phyloP scores from a whole-genome alignment of 2,329 filamentous ascomycete species.

The Aspergillus cejpii region DNA sequence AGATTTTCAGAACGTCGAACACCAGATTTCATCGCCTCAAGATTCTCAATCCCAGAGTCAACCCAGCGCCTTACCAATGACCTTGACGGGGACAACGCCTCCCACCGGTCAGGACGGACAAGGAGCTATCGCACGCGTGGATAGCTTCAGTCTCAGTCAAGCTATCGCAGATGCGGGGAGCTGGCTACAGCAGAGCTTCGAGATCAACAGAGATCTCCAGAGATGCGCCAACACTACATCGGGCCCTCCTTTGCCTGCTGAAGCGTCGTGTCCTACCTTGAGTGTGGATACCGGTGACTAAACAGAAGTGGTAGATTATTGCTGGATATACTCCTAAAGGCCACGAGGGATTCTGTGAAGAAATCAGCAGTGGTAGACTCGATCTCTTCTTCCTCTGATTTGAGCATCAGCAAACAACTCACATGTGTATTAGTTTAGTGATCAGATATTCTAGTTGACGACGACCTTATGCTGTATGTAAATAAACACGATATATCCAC shows the following conservation, averaged over 20 bases:
- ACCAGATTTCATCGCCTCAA: conserved; percentile 1
- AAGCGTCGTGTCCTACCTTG: conserved; percentile 5
- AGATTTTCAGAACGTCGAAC: conserved; percentile 7
- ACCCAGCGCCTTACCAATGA: conserved; percentile 25
- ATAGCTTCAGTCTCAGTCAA: conserved; percentile 40
- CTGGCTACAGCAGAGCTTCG: conserved; percentile 42
- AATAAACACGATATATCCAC: too few relatives aligned
- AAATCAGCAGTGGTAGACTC: too few relatives aligned
- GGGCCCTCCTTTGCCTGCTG: conserved; percentile 11
- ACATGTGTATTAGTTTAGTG: too few relatives aligned
- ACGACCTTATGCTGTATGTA: too few relatives aligned
- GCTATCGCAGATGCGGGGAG: conserved; percentile 43
- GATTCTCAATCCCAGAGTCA: conserved; percentile 13
- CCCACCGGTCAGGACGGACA: conserved; percentile 34
- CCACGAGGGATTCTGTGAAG: background rate
- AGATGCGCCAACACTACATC: conserved; percentile 12
- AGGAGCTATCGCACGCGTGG: conserved; percentile 21
- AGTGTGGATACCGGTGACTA: conserved; percentile 13
- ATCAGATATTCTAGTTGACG: too few relatives aligned
- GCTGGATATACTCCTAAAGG: background rate
- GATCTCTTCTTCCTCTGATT: too few relatives aligned
- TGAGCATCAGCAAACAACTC: too few relatives aligned
- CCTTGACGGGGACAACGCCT: conserved; percentile 29
- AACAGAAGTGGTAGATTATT: background rate
- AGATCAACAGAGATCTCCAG: conserved; percentile 33